Evolutionary conservation across 352 stramenopile genomes (phyloP).

Genomic region (Peronosclerospora sorghi): DNA sequence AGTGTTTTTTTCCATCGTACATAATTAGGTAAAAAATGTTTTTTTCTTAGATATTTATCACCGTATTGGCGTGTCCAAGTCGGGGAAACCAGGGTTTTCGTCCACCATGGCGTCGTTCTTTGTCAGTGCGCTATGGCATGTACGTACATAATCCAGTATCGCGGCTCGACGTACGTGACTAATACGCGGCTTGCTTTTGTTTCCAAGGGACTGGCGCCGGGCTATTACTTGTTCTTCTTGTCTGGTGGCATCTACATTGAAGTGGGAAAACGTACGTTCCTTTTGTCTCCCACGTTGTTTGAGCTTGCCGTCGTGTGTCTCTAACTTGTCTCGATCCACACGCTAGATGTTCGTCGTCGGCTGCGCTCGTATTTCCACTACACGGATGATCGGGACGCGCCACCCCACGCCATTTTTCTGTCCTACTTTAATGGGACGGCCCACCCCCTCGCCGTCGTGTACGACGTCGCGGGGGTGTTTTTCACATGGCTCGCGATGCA

Average conservation of each 20-base stretch:
- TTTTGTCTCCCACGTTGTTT: not conserved
- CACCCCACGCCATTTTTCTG: constrained; percentile 71
- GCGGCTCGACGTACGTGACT: not conserved
- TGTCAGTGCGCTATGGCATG: constrained; percentile 78
- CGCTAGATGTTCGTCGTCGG: constrained; percentile 55
- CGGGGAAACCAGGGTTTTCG: constrained; percentile 51
- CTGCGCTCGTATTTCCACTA: constrained; percentile 76
- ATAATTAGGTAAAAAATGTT: too few species aligned
- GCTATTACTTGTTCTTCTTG: constrained; percentile 85
- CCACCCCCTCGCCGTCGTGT: constrained; percentile 66
- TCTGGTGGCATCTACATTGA: constrained; percentile 78
- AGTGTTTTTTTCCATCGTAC: too few species aligned
- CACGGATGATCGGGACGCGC: constrained; percentile 67
- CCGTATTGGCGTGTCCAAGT: constrained; percentile 69
- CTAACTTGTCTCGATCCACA: not conserved
- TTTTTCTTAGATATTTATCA: constrained; percentile 68
- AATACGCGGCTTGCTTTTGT: constrained; percentile 1
- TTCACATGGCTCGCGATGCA: constrained; percentile 81
- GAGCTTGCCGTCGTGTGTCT: not conserved
- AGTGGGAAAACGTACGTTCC: constrained; percentile 63
- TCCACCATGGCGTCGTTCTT: constrained; percentile 77
- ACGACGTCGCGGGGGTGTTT: constrained; percentile 60
- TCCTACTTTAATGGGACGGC: constrained; percentile 67
- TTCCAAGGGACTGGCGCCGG: constrained; percentile 62
- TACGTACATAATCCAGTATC: constrained; percentile 17